phyloP scores from a whole-genome alignment of 75 land plant genomes.

The Ceratopteris richardii region DNA sequence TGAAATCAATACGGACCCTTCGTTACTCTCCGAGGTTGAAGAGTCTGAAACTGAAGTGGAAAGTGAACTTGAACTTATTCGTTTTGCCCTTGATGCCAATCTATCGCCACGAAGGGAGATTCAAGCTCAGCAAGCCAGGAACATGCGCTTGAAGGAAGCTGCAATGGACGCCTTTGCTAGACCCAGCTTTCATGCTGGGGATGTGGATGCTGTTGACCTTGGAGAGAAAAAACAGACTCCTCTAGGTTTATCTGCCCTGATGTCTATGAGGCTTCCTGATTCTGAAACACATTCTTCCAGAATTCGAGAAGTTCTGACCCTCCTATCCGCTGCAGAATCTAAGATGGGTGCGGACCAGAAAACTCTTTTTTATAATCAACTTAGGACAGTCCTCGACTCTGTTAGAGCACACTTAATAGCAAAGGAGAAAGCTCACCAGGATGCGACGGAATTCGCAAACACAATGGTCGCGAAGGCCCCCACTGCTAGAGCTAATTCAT shows the following conservation, averaged over 20 bases:
- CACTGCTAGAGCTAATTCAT: slow-evolving; percentile 5
- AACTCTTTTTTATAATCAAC: neutral
- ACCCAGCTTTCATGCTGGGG: neutral
- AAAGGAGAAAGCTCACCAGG: neutral
- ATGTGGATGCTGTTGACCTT: neutral
- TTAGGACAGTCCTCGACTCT: neutral
- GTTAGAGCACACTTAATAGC: neutral
- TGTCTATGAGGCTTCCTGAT: slow-evolving; percentile 4
- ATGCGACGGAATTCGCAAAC: neutral
- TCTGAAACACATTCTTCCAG: neutral
- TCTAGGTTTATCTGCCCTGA: slow-evolving; percentile 1
- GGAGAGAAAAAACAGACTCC: neutral
- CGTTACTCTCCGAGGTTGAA: slow-evolving; percentile 1
- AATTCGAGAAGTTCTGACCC: neutral
- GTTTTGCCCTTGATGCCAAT: neutral
- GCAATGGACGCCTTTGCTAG: slow-evolving; percentile 8
- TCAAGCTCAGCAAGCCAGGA: slow-evolving; percentile 6
- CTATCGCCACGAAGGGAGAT: neutral
- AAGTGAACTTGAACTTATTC: neutral
- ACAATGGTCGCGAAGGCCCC: neutral
- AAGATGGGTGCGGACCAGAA: neutral
- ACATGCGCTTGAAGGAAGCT: slow-evolving; percentile 1
- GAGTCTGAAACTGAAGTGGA: slow-evolving; percentile 1
- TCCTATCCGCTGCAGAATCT: slow-evolving; percentile 4
- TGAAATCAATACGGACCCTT: neutral